Evolutionary conservation across 768 basidiomycete species (phyloP), one percentile per base, ranked within the genome.

Genomic region (Suillus plorans): DNA sequence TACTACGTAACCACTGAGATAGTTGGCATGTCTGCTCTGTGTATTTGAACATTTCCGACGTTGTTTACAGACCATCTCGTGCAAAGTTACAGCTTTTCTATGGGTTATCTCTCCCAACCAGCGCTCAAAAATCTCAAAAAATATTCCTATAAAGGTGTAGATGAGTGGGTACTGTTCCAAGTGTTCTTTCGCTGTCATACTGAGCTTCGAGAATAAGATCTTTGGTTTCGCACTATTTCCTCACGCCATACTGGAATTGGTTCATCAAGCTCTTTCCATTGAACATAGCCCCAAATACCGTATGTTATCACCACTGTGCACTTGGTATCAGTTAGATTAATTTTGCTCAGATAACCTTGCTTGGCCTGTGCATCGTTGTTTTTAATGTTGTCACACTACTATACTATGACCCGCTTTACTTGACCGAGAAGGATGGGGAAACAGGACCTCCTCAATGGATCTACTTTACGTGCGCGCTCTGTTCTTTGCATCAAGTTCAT

Each of bases 221-320:
- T 10, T 69, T 92, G 39, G 70, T 91, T 2, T 93, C 93, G 45
- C 82, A 85, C 71, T 89, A 90, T 75, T 78, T 95, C 28, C 80
- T 98, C 61, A 85, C 87, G 52, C 92, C 91, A 3, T 97, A 90
- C 78, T 97, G 95, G 95, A 92, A 82, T 41, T 92, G 91, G 91
- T 86, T 97, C 66, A 91, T 97, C 62, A 94, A 86, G 5, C 81
- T 95, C 31, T 96, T 92, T 87, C 95, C 95, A 2, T 80, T 84
- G 53, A 88, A 81, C 53, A 81, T 98, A 7, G 95, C 95, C 0
- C 95, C 95, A 2, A 98, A 98, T 75, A 90, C 90, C 13, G 95
- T 96, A 70, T 63, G 89, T 80, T 34, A 18, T 53, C 16, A 53
- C 4, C 18, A 34, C 10, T 56, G 9, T 14, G 7, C 5, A 28